Evolutionary conservation across 1,284 basidiomycete species (phyloP).

Genomic region (Leccinum idahoense): DNA sequence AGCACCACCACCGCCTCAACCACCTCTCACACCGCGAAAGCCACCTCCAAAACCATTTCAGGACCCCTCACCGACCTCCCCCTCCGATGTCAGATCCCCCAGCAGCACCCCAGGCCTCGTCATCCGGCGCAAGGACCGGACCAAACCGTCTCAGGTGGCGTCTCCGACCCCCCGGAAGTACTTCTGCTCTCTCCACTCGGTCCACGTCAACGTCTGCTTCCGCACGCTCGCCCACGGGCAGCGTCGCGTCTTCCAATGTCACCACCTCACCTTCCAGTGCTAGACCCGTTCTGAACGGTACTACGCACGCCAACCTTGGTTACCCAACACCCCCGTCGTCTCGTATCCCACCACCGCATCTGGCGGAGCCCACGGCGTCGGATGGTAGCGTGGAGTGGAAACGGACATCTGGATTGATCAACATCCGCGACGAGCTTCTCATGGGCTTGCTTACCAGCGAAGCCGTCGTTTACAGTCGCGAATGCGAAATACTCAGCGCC

Average conservation of each 20-base stretch:
- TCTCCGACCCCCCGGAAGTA: slow-evolving; percentile 23
- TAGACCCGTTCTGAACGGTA: slow-evolving; percentile 23
- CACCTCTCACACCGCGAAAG: slow-evolving; percentile 14
- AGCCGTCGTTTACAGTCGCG: slow-evolving; percentile 77
- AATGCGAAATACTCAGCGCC: slow-evolving; percentile 68
- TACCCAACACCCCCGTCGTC: slow-evolving; percentile 43
- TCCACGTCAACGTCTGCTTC: slow-evolving; percentile 15
- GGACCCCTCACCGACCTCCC: slow-evolving; percentile 27
- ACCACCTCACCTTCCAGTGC: slow-evolving; percentile 23
- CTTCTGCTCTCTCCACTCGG: slow-evolving; percentile 22
- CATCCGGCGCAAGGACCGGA: slow-evolving; percentile 46
- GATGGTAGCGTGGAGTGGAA: slow-evolving; percentile 33
- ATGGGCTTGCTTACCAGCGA: slow-evolving; percentile 82
- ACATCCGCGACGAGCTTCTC: slow-evolving; percentile 71
- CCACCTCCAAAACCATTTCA: slow-evolving; percentile 34
- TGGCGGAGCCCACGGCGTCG: slow-evolving; percentile 28
- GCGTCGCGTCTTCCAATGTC: slow-evolving; percentile 24
- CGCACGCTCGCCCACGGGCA: slow-evolving; percentile 17
- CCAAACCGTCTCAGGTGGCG: slow-evolving; percentile 27
- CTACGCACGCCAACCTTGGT: slow-evolving; percentile 1
- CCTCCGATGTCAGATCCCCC: slow-evolving; percentile 27
- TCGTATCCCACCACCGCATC: slow-evolving; percentile 22
- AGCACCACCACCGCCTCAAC: slow-evolving; percentile 5
- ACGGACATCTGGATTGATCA: slow-evolving; percentile 39
- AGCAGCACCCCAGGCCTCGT: slow-evolving; percentile 43